Conservation (phyloP, 2,329 filamentous ascomycete species). For the Xylariaceae sp. region DNA sequence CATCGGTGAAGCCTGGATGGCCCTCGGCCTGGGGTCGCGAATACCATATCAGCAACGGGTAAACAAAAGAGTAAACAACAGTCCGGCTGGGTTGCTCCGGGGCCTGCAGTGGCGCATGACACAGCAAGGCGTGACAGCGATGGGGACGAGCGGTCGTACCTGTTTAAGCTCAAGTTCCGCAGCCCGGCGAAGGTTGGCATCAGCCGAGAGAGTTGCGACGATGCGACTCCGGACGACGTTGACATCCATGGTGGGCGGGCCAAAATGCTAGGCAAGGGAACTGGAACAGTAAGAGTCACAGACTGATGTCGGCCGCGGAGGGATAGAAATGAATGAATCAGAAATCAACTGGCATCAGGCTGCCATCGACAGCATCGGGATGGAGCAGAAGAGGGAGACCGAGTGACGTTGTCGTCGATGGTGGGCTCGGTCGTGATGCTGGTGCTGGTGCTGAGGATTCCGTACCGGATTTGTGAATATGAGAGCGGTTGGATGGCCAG, state of each 20-base stretch:
- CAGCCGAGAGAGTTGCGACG: slow-evolving; percentile 66
- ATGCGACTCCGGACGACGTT: slow-evolving; percentile 70
- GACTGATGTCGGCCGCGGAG: slow-evolving; percentile 4
- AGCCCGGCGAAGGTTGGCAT: slow-evolving; percentile 68
- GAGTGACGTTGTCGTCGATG: slow-evolving; percentile 6
- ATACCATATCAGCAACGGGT: slow-evolving; percentile 20
- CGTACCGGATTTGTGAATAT: slow-evolving; percentile 1
- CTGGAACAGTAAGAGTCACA: neutral
- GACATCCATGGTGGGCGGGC: slow-evolving; percentile 59
- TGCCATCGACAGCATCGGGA: slow-evolving; percentile 15
- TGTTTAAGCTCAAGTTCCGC: slow-evolving; percentile 78
- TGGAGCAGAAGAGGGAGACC: slow-evolving; percentile 2
- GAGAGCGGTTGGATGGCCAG: slow-evolving; percentile 6
- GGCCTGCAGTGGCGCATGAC: slow-evolving; percentile 20
- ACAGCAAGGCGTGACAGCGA: slow-evolving; percentile 13
- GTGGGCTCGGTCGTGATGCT: slow-evolving; percentile 10
- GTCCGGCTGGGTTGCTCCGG: neutral
- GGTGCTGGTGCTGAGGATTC: neutral
- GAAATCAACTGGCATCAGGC: slow-evolving; percentile 12
- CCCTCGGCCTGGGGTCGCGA: slow-evolving; percentile 67
- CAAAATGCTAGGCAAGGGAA: slow-evolving; percentile 1
- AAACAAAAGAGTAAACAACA: slow-evolving; percentile 17
- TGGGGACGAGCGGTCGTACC: slow-evolving; percentile 42
- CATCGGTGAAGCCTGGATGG: slow-evolving; percentile 82
- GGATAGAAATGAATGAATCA: slow-evolving; percentile 9